Base-by-base conservation (phyloP, 176 grass and related monocot genomes). In the Neostapfia colusana region DNA sequence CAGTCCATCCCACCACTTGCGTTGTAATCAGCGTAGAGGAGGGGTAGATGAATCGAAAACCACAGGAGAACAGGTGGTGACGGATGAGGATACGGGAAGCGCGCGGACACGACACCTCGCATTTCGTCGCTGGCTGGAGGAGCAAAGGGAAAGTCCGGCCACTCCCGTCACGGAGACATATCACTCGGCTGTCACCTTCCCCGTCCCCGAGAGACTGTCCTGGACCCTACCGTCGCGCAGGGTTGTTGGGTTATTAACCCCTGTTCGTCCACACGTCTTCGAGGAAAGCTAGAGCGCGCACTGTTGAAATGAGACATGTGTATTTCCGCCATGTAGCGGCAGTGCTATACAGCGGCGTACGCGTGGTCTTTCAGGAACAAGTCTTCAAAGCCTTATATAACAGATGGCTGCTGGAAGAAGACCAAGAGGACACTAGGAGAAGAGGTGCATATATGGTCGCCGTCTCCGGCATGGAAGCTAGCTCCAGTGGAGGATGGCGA, bases 401-500 rank as follows among this genome's bases (percentile, higher is more conserved):
- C 39, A 58, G 64, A 51, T 49, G 60, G 64, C n/a, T 28, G 72
- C 1, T 6, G 65, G 64, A 43, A 1, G 62, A 15, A 2, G 53
- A 70, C 23, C 71, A 6, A 9, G 31, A 18, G 14, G 43, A 45
- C 43, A 16, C 14, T n/a, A 13, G 9, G 48, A 46, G 70, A 53
- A 56, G 18, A 39, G 24, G 49, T n/a, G 39, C 18, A 56, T 6
- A 56, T 6, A 28, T 48, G 49, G 70, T 15, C 46, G 7, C 20
- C 49, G 14, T 43, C 76, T 54, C 51, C 9, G 72, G 43, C 62
- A 27, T 53, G 16, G 16, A 65, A 56, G 14, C 46, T 50, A 70
- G 65, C 12, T 35, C 37, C 31, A 40, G 28, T 18, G 23, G 58
- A 46, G 23, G 73, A 71, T 76, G 86, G 86, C 76, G 77, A 84